Evolutionary conservation across 1,284 basidiomycete genomes (phyloP).

Genomic region (Fistulinella cinereoalba): DNA sequence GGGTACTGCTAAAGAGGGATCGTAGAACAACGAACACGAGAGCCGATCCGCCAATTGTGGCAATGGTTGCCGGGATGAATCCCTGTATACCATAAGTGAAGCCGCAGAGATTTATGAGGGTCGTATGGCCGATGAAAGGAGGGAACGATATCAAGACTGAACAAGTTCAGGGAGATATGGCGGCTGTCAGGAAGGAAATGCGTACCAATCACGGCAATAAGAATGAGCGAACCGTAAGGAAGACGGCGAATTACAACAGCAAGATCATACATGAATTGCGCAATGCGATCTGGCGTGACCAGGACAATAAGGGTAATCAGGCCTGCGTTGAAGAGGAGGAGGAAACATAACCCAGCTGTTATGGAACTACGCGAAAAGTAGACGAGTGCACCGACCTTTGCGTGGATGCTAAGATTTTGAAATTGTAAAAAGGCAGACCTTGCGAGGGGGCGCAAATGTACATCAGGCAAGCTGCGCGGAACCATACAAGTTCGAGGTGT

Average conservation of each 20-base stretch:
- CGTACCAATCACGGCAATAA: constrained; percentile 53
- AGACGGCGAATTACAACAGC: constrained; percentile 60
- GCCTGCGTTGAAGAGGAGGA: constrained; percentile 24
- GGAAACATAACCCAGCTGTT: constrained; percentile 23
- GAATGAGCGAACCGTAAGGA: constrained; percentile 60
- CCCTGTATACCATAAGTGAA: constrained; percentile 81
- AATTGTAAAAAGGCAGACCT: constrained; percentile 17
- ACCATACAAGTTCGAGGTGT: neutral
- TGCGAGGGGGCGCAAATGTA: too few relatives aligned
- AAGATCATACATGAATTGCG: constrained; percentile 67
- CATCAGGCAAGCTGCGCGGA: neutral
- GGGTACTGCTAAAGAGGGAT: constrained; percentile 52
- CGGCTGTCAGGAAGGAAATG: constrained; percentile 9
- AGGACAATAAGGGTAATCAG: constrained; percentile 42
- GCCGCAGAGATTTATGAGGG: constrained; percentile 63
- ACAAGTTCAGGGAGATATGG: constrained; percentile 9
- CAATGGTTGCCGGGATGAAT: constrained; percentile 60
- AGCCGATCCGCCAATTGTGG: constrained; percentile 65
- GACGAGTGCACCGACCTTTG: constrained; percentile 21
- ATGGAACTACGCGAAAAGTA: constrained; percentile 1
- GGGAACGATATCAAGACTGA: constrained; percentile 71
- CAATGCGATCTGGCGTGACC: constrained; percentile 61
- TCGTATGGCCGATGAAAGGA: constrained; percentile 76
- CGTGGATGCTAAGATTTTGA: constrained; percentile 17
- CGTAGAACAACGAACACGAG: constrained; percentile 63